phyloP scores from a whole-genome alignment of 176 grass and related monocot genomes.

The Hsuehochloa calcarea region DNA sequence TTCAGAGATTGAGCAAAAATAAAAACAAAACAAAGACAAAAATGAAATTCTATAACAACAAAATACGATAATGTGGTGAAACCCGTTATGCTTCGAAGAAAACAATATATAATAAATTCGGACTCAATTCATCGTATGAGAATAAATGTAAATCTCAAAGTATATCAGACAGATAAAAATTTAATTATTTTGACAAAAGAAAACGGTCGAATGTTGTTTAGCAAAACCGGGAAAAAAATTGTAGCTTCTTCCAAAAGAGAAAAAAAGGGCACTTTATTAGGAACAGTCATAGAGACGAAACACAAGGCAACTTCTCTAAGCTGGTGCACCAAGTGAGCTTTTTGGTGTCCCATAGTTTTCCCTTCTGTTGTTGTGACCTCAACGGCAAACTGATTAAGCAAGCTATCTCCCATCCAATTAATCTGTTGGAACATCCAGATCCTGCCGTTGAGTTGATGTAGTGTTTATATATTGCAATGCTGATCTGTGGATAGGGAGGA shows the following conservation, averaged over 20 bases:
- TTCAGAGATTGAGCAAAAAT: too few species aligned
- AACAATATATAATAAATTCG: too few species aligned
- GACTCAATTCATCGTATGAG: too few species aligned
- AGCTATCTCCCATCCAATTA: constrained; percentile 5
- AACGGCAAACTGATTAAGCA: neutral
- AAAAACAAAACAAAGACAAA: too few species aligned
- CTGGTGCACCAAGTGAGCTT: neutral
- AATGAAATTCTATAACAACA: too few species aligned
- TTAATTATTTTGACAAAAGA: too few species aligned
- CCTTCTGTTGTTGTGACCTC: neutral
- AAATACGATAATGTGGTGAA: too few species aligned
- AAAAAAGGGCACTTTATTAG: neutral
- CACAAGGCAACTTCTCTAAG: neutral
- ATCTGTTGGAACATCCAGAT: constrained; percentile 29
- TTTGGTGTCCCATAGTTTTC: constrained; percentile 7
- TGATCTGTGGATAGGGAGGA: constrained; percentile 21
- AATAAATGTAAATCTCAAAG: too few species aligned
- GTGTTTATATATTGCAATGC: neutral
- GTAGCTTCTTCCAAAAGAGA: neutral
- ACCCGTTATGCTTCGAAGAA: too few species aligned
- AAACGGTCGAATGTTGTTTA: too few species aligned
- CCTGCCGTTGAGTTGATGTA: constrained; percentile 15
- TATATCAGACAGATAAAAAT: too few species aligned
- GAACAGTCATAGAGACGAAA: neutral
- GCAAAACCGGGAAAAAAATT: too few species aligned